These are phyloP conservation scores for Apiospora malaysiana DNA, from an alignment of 2,329 filamentous ascomycete species.

Conservation along the genomic window DNA sequence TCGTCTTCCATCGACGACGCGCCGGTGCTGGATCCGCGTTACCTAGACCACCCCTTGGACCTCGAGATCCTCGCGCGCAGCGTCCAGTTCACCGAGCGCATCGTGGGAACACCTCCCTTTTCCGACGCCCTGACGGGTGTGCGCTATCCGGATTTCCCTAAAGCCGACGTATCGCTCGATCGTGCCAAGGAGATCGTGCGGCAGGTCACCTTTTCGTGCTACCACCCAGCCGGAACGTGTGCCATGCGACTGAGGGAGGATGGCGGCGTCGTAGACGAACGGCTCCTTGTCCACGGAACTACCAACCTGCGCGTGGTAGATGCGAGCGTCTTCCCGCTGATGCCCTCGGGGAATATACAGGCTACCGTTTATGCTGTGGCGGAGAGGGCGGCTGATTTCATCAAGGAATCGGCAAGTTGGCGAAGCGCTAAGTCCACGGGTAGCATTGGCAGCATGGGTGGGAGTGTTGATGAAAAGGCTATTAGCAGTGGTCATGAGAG, in stretches of 20 bases:
- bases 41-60: slow-evolving; percentile 61
- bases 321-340: slow-evolving; percentile 30
- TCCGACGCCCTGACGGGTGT: slow-evolving; percentile 46
- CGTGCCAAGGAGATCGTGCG: slow-evolving; percentile 44
- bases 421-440: background rate
- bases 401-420: slow-evolving; percentile 21
- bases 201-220: slow-evolving; percentile 44
- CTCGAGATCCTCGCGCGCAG: slow-evolving; percentile 55
- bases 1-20: slow-evolving; percentile 46
- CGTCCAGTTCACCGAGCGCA: slow-evolving; percentile 47
- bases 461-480: background rate
- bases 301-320: slow-evolving; percentile 29
- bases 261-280: slow-evolving; percentile 29
- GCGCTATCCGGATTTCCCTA: slow-evolving; percentile 44
- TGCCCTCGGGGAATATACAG: slow-evolving; percentile 27
- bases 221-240: slow-evolving; percentile 56
- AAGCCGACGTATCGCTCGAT: slow-evolving; percentile 33
- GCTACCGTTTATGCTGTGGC: slow-evolving; percentile 30
- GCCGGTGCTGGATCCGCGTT: slow-evolving; percentile 60
- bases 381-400: slow-evolving; percentile 29
- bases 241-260: slow-evolving; percentile 31
- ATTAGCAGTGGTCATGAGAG: background rate
- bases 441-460: background rate
- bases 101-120: slow-evolving; percentile 46
- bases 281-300: slow-evolving; percentile 27